Base-by-base conservation (phyloP, 352 stramenopile species). In the Globisporangium nodosum region DNA sequence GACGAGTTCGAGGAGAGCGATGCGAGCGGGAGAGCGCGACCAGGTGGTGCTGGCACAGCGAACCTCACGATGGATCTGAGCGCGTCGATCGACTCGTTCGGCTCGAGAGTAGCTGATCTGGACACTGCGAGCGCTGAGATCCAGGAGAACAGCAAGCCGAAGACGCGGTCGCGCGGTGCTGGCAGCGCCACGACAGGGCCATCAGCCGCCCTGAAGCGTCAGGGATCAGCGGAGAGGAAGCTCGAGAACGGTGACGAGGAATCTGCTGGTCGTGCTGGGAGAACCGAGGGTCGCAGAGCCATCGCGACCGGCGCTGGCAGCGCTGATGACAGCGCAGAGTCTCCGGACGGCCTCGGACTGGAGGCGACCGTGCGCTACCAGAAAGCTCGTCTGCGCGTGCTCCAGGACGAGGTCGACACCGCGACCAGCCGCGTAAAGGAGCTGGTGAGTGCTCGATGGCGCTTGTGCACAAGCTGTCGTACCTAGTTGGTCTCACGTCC, bases 341-440 rank as follows among this genome's bases (percentile, higher is more conserved):
- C 59, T 0, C 68, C 67, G 0, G 69, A 83, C 52, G 78, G 76
- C 45, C 64, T 88, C 0, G 71, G 81, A 2, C 50, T 85, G 0
- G 82, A 90, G 42, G 73, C 79, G 21, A 87, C 83, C 0, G 54
- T 91, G 15, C 70, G 83, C 21, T 89, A 88, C 53, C 83, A 92
- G 53, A 90, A 90, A 65, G 79, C 81, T 3, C 69, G 82, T 11
- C 59, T 92, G 8, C 81, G 77, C 9, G 70, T 92, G 21, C 68
- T 92, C 12, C 81, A 92, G 54, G 78, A 90, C 39, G 79, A 91
- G 60, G 66, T 71, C 27, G 81, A 89, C 16, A 49, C 54, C n/a
- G 66, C 75, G 0, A 67, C 61, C 4, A 54, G 56, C 7, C 65
- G 75, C 40, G 56, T 72, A 33, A 65, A 87, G 42, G 54, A 82